Base-by-base conservation (phyloP, 805 yeast genomes). In the Zygosaccharomyces bailii region DNA sequence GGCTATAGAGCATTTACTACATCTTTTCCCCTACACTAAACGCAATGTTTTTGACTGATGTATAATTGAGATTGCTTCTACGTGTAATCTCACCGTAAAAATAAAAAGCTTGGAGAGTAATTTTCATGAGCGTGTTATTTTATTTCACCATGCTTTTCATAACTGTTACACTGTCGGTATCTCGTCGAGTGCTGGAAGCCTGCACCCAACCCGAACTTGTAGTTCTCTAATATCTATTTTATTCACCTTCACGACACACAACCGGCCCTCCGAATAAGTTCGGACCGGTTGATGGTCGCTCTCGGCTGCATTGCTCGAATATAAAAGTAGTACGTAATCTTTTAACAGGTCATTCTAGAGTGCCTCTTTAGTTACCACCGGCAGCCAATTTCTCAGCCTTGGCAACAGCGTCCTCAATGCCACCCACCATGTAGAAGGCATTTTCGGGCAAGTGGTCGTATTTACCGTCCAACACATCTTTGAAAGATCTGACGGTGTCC, bases 361-460 rank as follows among this genome's bases (percentile, higher is more conserved):
- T 25, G 32, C 40, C 27, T 24, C 40, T 45, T 49, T 80, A 82
- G 68, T 81, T 80, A 65, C 88, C 77, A 73, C 88, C 96, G 72
- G 95, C 81, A 74, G 98, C 98, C 72, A 93, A 75, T 80, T 91
- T 90, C 78, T 93, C 98, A 70, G 97, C 98, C 84, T 93, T 93
- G 70, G 97, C 95, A 72, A 89, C 74, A 65, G 83, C 99, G 75
- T 93, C 99, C 73, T 90, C 97, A 68, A 93, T 90, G 79, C 96
- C 96, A 79, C 99, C 99, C 75, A 93, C 99, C 99, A 93, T 93
- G 78, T 93, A 93, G 95, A 93, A 93, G 66, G 99, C 99, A 72
- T 84, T 86, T 80, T 93, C 99, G 71, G 99, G 99, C 68, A 93
- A 83, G 79, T 84, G 84, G 76, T 93, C 99, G 80, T 93, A 89